Evolutionary conservation across 371 early-diverging fungal species (phyloP).

Genomic region (Apophysomyces elegans): DNA sequence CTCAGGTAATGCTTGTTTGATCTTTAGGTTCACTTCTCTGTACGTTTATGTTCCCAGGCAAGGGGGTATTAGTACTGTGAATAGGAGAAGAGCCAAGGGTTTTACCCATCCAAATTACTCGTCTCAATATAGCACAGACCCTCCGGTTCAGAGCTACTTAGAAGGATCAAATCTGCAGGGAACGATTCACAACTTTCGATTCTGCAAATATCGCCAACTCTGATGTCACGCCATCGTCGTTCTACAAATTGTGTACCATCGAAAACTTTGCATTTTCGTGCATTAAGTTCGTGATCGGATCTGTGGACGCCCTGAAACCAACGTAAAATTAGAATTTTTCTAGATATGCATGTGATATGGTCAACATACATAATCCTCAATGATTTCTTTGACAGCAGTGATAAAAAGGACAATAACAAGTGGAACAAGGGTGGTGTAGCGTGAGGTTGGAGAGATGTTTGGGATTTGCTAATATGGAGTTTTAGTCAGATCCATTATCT

Average conservation of each 20-base stretch:
- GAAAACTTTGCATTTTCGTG: conserved; percentile 71
- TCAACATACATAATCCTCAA: conserved; percentile 87
- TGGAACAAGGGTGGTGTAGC: conserved; percentile 92
- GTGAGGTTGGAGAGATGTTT: conserved; percentile 83
- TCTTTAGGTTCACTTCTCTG: conserved; percentile 92
- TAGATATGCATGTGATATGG: not conserved
- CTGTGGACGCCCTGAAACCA: conserved; percentile 57
- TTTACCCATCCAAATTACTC: conserved; percentile 92
- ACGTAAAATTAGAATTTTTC: not conserved
- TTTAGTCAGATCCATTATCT: not conserved
- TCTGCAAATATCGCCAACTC: conserved; percentile 92
- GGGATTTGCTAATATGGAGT: conserved; percentile 69
- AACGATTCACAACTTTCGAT: conserved; percentile 86
- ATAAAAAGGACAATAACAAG: conserved; percentile 87
- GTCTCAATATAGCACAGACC: conserved; percentile 96
- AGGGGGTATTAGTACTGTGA: not conserved
- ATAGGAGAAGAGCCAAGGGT: not conserved
- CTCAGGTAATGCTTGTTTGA: conserved; percentile 82
- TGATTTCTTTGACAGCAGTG: conserved; percentile 95
- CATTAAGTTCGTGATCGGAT: conserved; percentile 80
- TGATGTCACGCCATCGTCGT: conserved; percentile 74
- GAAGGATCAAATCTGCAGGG: conserved; percentile 90
- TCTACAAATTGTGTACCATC: conserved; percentile 66
- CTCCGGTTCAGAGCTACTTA: conserved; percentile 88
- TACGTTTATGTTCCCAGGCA: not conserved